Conservation (phyloP, 495 filamentous ascomycete genomes). For the Tuber melanosporum region DNA sequence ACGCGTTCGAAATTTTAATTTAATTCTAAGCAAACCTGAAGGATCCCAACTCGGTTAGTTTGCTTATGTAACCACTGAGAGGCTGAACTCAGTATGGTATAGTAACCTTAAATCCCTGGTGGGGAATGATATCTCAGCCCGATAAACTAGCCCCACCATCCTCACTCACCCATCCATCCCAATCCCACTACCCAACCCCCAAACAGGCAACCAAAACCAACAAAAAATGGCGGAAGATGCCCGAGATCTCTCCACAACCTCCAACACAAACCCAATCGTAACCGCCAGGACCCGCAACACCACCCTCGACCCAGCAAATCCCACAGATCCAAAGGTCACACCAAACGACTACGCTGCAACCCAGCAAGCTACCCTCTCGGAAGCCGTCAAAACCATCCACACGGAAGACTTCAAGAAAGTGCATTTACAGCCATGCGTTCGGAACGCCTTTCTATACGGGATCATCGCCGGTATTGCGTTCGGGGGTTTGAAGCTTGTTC, state of each 20-base stretch:
- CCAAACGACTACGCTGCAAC: slow-evolving; percentile 29
- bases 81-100: background rate
- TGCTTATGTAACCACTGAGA: slow-evolving; percentile 2
- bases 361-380: slow-evolving; percentile 48
- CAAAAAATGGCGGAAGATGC: slow-evolving; percentile 19
- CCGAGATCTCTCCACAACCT: slow-evolving; percentile 8
- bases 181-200: slow-evolving; percentile 6
- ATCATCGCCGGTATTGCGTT: slow-evolving; percentile 69
- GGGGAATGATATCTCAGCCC: background rate
- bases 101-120: background rate
- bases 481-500: slow-evolving; percentile 63
- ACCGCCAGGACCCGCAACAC: slow-evolving; percentile 2
- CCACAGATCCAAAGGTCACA: slow-evolving; percentile 2
- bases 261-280: background rate
- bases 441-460: slow-evolving; percentile 72
- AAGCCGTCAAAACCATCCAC: slow-evolving; percentile 61
- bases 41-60: background rate
- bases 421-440: slow-evolving; percentile 73
- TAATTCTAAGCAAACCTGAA: background rate
- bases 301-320: slow-evolving; percentile 11
- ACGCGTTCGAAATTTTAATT: slow-evolving; percentile 2
- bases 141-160: background rate
- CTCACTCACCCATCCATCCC: background rate
- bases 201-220: background rate
- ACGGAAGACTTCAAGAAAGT: slow-evolving; percentile 64